A percentile compares a stretch with the other conserved stretches of the same genome.
These are phyloP conservation scores for Jamesozyma piceae DNA, from an alignment of 805 yeast species.

Conservation along the genomic window DNA sequence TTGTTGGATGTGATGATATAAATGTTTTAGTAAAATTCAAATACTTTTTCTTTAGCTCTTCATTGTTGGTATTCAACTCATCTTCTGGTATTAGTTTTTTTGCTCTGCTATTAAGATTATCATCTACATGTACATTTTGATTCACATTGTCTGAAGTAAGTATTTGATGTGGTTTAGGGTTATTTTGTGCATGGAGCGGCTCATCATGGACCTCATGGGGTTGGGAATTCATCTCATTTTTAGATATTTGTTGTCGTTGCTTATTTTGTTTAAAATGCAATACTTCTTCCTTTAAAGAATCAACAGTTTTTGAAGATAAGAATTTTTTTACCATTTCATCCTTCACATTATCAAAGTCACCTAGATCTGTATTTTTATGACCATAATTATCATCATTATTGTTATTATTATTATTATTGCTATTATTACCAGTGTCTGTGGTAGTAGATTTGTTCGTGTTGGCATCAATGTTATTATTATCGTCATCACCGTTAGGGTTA, in stretches of 20 bases:
- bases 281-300: slow-evolving; percentile 26
- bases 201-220: background rate
- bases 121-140: background rate
- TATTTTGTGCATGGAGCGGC: background rate
- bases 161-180: background rate
- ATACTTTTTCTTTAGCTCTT: slow-evolving; percentile 17
- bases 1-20: slow-evolving; percentile 28
- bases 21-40: slow-evolving; percentile 25
- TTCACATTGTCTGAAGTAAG: too few relatives aligned
- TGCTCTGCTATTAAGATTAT: background rate
- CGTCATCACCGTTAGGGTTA: background rate
- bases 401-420: background rate
- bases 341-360: slow-evolving; percentile 9
- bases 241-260: slow-evolving; percentile 12
- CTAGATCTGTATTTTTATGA: background rate
- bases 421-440: background rate
- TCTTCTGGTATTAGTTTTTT: background rate
- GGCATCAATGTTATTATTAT: background rate
- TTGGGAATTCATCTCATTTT: background rate
- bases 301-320: slow-evolving; percentile 19
- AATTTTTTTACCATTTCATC: slow-evolving; percentile 20
- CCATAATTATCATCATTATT: background rate
- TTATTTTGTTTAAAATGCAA: slow-evolving; percentile 27
- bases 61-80: slow-evolving; percentile 6
- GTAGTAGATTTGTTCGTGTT: background rate